Evolutionary conservation across 2,329 filamentous ascomycete species (phyloP).

Genomic region (Xenosphaeropsis pyriputrescens): DNA sequence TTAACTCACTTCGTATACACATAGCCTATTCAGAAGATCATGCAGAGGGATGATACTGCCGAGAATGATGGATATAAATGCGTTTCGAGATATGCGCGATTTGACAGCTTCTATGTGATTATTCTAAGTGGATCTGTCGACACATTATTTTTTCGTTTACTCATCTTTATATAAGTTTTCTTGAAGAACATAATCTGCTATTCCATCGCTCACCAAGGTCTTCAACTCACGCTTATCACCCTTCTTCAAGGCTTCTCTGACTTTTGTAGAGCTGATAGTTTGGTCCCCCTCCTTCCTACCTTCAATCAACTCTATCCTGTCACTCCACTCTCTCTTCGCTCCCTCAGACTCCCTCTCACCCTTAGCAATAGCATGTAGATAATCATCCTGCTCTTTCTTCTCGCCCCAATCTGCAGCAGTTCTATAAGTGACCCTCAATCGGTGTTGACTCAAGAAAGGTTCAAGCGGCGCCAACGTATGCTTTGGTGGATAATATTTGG

Average conservation of each 20-base stretch:
- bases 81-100: too few species aligned
- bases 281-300: slow-evolving; percentile 24
- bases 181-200: slow-evolving; percentile 41
- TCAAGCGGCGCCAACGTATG: slow-evolving; percentile 38
- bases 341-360: slow-evolving; percentile 35
- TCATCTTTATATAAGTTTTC: slow-evolving; percentile 36
- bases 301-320: slow-evolving; percentile 42
- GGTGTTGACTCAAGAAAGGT: slow-evolving; percentile 48
- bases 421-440: slow-evolving; percentile 48
- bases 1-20: too few species aligned
- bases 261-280: slow-evolving; percentile 43
- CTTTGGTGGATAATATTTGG: slow-evolving; percentile 50
- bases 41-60: too few species aligned
- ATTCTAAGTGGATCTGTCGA: too few species aligned
- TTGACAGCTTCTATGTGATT: too few species aligned
- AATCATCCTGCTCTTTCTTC: slow-evolving; percentile 35
- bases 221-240: slow-evolving; percentile 31
- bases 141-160: neutral
- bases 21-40: too few species aligned
- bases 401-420: slow-evolving; percentile 45
- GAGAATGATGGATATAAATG: too few species aligned
- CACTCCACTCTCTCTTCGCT: slow-evolving; percentile 41
- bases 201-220: slow-evolving; percentile 37
- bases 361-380: slow-evolving; percentile 32
- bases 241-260: slow-evolving; percentile 37